Evolutionary conservation across 1,139 yeast genomes (phyloP).

Genomic region (Nakaseomyces kungkrabaensis): DNA sequence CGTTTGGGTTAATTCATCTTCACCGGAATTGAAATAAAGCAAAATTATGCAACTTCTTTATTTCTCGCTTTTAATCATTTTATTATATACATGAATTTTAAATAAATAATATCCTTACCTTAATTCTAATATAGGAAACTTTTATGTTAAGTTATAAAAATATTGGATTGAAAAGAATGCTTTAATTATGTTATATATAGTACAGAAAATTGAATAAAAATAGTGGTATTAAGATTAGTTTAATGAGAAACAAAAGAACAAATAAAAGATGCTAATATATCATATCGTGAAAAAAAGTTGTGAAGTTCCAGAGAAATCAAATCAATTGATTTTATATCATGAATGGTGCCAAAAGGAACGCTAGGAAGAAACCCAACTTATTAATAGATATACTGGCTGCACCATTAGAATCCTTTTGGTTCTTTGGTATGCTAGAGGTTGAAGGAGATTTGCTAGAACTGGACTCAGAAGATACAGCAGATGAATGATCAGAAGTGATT

Average conservation of each 20-base stretch:
- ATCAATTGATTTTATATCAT: background rate
- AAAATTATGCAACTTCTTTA: background rate
- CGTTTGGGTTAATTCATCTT: background rate
- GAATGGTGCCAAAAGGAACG: background rate
- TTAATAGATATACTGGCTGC: background rate
- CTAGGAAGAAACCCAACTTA: background rate
- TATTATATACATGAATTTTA: background rate
- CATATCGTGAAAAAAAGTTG: no score
- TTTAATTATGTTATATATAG: no score
- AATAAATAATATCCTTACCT: background rate
- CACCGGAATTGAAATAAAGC: background rate
- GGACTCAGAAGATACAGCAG: conserved; percentile 1
- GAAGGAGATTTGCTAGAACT: background rate
- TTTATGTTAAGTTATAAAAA: no score
- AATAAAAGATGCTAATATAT: no score
- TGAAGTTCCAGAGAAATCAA: background rate
- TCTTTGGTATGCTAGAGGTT: background rate
- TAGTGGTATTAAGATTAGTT: no score
- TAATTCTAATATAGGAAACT: background rate
- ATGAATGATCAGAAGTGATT: conserved; percentile 2
- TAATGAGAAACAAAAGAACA: no score
- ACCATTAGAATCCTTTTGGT: background rate
- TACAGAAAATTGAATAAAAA: no score
- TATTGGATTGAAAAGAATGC: background rate
- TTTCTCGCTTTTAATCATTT: background rate